Base-by-base conservation (phyloP, 148 eudicot genomes). In the Euryodendron excelsum region DNA sequence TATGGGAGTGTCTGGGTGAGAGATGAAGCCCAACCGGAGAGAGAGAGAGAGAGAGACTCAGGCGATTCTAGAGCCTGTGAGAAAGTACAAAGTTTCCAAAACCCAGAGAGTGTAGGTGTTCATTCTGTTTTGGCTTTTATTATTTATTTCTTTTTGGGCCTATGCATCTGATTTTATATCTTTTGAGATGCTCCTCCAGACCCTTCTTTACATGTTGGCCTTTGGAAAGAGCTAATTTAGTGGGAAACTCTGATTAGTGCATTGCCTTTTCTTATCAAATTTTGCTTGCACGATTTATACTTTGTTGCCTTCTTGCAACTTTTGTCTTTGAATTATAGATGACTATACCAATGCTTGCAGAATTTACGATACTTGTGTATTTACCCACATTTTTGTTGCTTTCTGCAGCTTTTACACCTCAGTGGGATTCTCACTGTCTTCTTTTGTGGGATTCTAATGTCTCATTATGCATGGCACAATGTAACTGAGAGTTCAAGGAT, bases 381-480 rank as follows among this genome's bases (percentile, higher is more conserved):
- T 20, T 53, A 28, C 50, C 30, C 25, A 21, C 28, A 1, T 31
- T 56, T 59, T 52, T 78, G 1, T 55, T 77, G 30, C 60, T 39
- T 74, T 81, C 39, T 78, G 76, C 91, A 93, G 99, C 88, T 93
- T 66, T 75, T 88, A 5, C 47, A 87, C 59, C 85, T 96, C 66
- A 96, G 99, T 81, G 99, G 99, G 72, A 96, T 96, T 67, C 85
- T 96, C 75, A 88, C 95, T 0, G 99, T 96, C 75, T 96, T 96
- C 89, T 96, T 96, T 56, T 88, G 89, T 77, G 99, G 99, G 65
- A 89, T 96, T 45, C 87, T 93, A 47, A 93, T 96, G 98, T 93
- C 98, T 56, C 98, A 96, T 76, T 96, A 96, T 85, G 94, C 98
- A 27, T 96, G 99, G 99, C 84, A 91, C 76, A 96, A 96, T 73